Conservation (phyloP, 1,139 yeast species). For the Suzukiozyma palmioleophila region DNA sequence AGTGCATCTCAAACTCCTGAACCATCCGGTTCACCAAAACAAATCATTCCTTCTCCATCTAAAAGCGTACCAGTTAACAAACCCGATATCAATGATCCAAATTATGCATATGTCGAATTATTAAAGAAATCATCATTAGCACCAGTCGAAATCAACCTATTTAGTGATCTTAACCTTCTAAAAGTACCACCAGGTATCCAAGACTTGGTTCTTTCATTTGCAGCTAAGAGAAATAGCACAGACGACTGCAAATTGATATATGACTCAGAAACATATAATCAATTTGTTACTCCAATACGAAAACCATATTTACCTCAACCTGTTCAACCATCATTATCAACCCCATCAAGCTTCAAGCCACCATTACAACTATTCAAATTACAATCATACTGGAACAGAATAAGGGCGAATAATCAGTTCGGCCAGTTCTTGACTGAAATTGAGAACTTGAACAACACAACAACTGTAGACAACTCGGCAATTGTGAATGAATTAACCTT, state of each 20-base stretch:
- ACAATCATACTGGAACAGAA: conserved; percentile 45
- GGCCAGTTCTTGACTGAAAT: conserved; percentile 32
- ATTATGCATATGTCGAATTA: conserved; percentile 22
- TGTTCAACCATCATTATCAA: conserved; percentile 21
- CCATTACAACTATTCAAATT: conserved; percentile 36
- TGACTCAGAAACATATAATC: conserved; percentile 23
- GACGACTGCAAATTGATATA: conserved; percentile 23
- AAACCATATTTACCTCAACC: conserved; percentile 39
- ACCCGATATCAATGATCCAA: conserved; percentile 9
- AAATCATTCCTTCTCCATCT: conserved; percentile 3
- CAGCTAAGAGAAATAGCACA: conserved; percentile 31
- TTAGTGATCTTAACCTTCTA: conserved; percentile 40
- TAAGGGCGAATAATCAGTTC: conserved; percentile 39
- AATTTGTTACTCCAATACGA: conserved; percentile 27
- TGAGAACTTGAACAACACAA: conserved; percentile 19
- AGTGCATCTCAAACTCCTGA: conserved; percentile 2
- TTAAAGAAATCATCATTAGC: conserved; percentile 30
- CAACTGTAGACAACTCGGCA: conserved; percentile 17
- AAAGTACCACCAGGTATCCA: conserved; percentile 71
- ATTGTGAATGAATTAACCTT: conserved; percentile 35
- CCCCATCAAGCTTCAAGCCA: conserved; percentile 22
- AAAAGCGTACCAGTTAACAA: conserved; percentile 5
- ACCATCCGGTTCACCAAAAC: conserved; percentile 1
- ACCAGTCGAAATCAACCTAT: conserved; percentile 29
- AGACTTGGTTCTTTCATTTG: conserved; percentile 52